Conservation (phyloP, 176 grass and related monocot species). For the Aegilops bicornis region DNA sequence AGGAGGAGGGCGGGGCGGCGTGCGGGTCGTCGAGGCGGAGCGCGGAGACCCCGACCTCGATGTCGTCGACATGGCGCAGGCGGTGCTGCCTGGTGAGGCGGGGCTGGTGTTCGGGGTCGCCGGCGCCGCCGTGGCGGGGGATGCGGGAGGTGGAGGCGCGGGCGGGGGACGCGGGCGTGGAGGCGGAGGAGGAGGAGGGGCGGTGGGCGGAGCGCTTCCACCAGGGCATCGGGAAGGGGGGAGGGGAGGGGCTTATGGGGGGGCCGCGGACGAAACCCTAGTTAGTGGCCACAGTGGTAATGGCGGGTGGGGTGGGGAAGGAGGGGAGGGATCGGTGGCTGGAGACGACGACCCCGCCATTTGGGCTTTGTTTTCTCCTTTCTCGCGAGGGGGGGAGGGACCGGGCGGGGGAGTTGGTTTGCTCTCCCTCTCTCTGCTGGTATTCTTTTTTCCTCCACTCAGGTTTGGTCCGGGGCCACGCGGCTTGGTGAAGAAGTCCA, state of each 20-base stretch:
- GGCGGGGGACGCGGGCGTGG: constrained; percentile 41
- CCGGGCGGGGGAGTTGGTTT: constrained; percentile 9
- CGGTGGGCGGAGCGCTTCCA: constrained; percentile 44
- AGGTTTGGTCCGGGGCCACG: constrained; percentile 22
- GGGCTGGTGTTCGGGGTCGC: constrained; percentile 33
- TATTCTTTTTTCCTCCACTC: not conserved
- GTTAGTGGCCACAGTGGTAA: constrained; percentile 42
- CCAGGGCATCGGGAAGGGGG: constrained; percentile 45
- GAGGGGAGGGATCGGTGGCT: not conserved
- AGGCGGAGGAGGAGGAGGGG: not conserved
- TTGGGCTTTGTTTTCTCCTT: constrained; percentile 18
- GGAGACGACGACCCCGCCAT: constrained; percentile 61
- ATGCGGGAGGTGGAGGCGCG: constrained; percentile 38
- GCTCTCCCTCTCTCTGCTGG: not conserved
- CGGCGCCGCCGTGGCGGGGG: constrained; percentile 21
- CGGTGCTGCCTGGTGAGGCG: constrained; percentile 57
- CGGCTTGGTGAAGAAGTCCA: constrained; percentile 46
- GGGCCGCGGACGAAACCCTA: constrained; percentile 33
- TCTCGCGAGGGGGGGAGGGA: not conserved
- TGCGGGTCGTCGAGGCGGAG: constrained; percentile 28
- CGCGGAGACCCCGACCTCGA: constrained; percentile 49
- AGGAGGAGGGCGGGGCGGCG: not conserved
- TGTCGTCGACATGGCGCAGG: constrained; percentile 52
- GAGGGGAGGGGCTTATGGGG: not conserved
- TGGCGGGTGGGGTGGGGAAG: not conserved